Base-by-base conservation (phyloP, 768 basidiomycete species). In the Pleurotus tuber-regium region DNA sequence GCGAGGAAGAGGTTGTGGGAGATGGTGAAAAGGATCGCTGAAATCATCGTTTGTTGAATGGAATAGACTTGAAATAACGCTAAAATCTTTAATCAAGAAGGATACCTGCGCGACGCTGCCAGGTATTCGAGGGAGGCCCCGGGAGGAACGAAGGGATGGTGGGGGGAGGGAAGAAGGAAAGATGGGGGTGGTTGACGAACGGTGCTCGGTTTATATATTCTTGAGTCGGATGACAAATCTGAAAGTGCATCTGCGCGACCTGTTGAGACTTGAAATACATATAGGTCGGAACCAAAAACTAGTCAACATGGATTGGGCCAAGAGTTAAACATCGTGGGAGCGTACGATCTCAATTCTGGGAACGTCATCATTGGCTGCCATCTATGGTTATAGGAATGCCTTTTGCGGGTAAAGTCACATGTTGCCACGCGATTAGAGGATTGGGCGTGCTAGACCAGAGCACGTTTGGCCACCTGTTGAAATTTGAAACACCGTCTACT, bases 181-280 rank as follows among this genome's bases (percentile, higher is more conserved):
- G 59, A 63, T 63, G 61, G 59, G 65, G 61, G 57, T 59, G 50
- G 52, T 58, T 61, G 62, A 54, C 55, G 55, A 59, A 48, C 53
- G 59, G 54, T 46, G 64, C 54, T 52, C 50, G 60, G 59, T 69
- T 67, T 69, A 66, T 72, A 73, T 75, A 71, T 68, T 60, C 59
- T 57, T 57, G 65, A 63, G 59, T 49, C 52, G 61, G 74, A 67
- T 76, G 66, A 71, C 73, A 63, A 74, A 75, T 71, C 65, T 47
- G 48, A 55, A 59, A 56, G 14, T 31, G n/a, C 14, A 35, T 10
- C 43, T 23, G 23, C n/a, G 25, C 9, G 46, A 33, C 23, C 44
- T 33, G 14, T 33, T 18, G 4, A 21, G 31, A 47, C 29, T 47
- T 47, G 46, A 35, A 47, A 47, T 47, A 47, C 46, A 38, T 38